These are phyloP conservation scores for sunflower (Helianthus annuus) DNA, from an alignment of 129 eudicot genomes.

Conservation along the genomic window HanXRQr2.0-SUNRISE NC_035440.2:119695807-119696306, in stretches of 20 bases:
- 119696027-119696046: not conserved
- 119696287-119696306: conserved; percentile 2
- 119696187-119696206: not conserved
- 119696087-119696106: conserved; percentile 1
- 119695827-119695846: too few relatives aligned
- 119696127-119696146: not conserved
- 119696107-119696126: not conserved
- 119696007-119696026: too few relatives aligned
- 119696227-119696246: conserved; percentile 3
- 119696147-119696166: not conserved
- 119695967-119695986: too few relatives aligned
- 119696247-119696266: not conserved
- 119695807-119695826: too few relatives aligned
- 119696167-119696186: not conserved
- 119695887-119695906: too few relatives aligned
- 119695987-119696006: too few relatives aligned
- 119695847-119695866: too few relatives aligned
- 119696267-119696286: not conserved
- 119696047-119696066: not conserved
- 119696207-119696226: not conserved
- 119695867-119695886: too few relatives aligned
- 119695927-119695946: too few relatives aligned
- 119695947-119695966: too few relatives aligned
- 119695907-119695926: too few relatives aligned
- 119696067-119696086: not conserved